Conservation (phyloP, 2,329 filamentous ascomycete species). For the Aspergillus fumigatus region DNA sequence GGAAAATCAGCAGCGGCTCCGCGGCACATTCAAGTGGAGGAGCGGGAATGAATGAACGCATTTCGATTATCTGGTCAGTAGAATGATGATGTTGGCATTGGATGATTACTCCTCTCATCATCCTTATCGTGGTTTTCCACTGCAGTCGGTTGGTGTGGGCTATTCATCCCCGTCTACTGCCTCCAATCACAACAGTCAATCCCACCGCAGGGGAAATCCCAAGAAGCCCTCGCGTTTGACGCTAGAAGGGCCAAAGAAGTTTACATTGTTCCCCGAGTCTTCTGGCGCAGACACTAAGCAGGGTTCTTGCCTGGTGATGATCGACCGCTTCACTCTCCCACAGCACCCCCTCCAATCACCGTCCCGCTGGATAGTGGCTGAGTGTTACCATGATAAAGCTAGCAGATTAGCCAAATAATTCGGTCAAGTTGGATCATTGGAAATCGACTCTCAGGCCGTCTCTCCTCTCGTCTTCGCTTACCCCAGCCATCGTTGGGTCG, state of each 20-base stretch:
- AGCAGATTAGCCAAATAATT: not conserved
- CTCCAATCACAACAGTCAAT: not conserved
- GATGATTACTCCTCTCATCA: not conserved
- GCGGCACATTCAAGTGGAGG: not conserved
- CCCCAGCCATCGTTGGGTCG: not conserved
- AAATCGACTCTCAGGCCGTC: not conserved
- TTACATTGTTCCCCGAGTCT: conserved; percentile 17
- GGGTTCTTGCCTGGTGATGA: conserved; percentile 5
- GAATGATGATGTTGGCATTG: not conserved
- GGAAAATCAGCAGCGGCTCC: not conserved
- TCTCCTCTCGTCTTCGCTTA: not conserved
- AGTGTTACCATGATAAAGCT: not conserved
- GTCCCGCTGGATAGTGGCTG: not conserved
- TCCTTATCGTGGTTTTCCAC: not conserved
- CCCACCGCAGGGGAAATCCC: not conserved
- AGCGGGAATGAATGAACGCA: not conserved
- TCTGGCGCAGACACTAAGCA: conserved; percentile 20
- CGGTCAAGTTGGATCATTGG: not conserved
- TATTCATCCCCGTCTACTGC: not conserved
- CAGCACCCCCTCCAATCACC: conserved; percentile 9
- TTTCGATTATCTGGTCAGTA: not conserved
- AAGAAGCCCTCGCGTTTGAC: not conserved
- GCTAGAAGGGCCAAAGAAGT: conserved; percentile 20
- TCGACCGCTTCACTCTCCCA: conserved; percentile 8
- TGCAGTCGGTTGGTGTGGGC: not conserved